These are phyloP conservation scores for Piedraia hortae DNA, from an alignment of 2,329 filamentous ascomycete species.

Conservation along the genomic window DNA sequence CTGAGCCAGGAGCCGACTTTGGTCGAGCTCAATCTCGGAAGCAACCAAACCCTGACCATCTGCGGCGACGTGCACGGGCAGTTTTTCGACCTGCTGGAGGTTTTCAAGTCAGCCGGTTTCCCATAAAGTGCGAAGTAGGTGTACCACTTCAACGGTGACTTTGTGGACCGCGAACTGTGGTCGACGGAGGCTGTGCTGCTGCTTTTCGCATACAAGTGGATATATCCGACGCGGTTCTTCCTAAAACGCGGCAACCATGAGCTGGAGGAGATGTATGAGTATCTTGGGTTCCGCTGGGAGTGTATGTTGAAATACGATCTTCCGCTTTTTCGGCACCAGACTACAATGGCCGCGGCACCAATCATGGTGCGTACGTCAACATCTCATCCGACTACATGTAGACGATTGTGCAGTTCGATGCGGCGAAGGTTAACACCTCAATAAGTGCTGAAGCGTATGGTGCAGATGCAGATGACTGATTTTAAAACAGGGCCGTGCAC, in stretches of 20 bases:
- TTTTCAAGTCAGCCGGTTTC: constrained; percentile 73
- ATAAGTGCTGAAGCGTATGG: too few species aligned
- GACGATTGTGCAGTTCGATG: constrained; percentile 77
- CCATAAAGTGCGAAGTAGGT: constrained; percentile 67
- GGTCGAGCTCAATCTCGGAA: constrained; percentile 67
- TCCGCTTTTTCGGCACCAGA: constrained; percentile 95
- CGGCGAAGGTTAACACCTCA: too few species aligned
- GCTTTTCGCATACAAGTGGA: constrained; percentile 90
- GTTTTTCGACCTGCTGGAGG: constrained; percentile 90
- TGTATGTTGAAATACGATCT: constrained; percentile 96
- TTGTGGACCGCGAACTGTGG: constrained; percentile 93
- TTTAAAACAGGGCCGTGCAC: too few species aligned
- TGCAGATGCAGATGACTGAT: too few species aligned
- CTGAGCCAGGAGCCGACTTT: constrained; percentile 85
- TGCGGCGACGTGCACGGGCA: constrained; percentile 96
- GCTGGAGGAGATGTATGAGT: constrained; percentile 79
- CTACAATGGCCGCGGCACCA: constrained; percentile 94
- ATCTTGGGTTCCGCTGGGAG: constrained; percentile 94
- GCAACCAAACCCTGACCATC: constrained; percentile 60
- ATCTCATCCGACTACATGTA: constrained; percentile 79
- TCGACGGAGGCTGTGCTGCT: constrained; percentile 88
- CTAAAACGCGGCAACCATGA: constrained; percentile 96
- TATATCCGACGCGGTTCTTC: constrained; percentile 62
- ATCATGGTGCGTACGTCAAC: constrained; percentile 96
- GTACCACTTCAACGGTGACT: constrained; percentile 96